Evolutionary conservation across 305 asterid genomes (phyloP), one percentile per base, ranked within the genome.

Genomic region (Solanum hybrid): DNA sequence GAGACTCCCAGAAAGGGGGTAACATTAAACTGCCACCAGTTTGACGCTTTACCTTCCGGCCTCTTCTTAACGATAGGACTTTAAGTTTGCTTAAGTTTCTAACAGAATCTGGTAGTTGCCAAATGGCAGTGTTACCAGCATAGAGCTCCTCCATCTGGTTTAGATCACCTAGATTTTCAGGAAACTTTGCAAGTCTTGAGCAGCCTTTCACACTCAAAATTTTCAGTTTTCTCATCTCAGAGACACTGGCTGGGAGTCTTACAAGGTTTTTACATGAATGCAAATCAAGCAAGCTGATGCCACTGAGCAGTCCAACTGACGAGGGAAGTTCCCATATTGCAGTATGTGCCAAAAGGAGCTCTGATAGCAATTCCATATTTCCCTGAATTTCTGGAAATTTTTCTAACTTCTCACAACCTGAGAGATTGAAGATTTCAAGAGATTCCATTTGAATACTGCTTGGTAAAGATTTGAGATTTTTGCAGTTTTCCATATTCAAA

Each of bases 1-100:
- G 17, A 17, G 0, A 24, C 78, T 2, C 20, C 32, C 2, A 4
- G 70, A 0, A 6, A 0, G 70, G 0, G 78, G 78, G 33, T 72
- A 72, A 0, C 15, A 61, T 72, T 0, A 72, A 72, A 72, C 33
- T 72, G 78, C 0, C 9, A 72, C 20, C 20, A 12, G 78, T 0
- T 26, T 72, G 78, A 11, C 0, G 0, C 78, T 72, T 72, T 26
- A 72, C 78, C 4, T 72, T 72, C 78, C 33, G 33, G 20, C 78
- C 0, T 27, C 5, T 79, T 79, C 85, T 34, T 33, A 79, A 34
- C 0, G 57, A 79, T 37, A 79, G 45, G 31, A 79, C 8, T 6
- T 79, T 34, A 10, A 79, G 85, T 22, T 79, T 79, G 85, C 85
- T 79, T 0, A 79, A 34, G 85, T 34, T 79, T 20, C 1, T 0